A percentile compares a stretch with the other conserved stretches of the same genome.
These are phyloP conservation scores for Fusarium sp. DNA, from an alignment of 2,329 filamentous ascomycete genomes.

Conservation along the genomic window DNA sequence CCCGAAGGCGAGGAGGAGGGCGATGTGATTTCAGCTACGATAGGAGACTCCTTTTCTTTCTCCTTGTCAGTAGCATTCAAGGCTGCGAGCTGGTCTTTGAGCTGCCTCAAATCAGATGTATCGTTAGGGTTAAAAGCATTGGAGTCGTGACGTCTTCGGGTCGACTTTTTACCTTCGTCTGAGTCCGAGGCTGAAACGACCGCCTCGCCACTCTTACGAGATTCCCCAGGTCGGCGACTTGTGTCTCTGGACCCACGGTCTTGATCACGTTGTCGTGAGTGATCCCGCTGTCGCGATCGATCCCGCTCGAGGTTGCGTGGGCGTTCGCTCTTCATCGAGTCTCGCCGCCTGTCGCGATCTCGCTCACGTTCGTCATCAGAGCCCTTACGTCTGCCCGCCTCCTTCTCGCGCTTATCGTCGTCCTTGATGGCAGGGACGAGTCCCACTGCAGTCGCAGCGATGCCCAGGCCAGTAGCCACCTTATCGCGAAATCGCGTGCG, in stretches of 20 bases:
- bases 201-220: conserved; percentile 52
- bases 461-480: conserved; percentile 59
- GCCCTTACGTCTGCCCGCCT: conserved; percentile 46
- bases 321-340: background rate
- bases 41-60: conserved; percentile 40
- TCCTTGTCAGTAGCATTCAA: conserved; percentile 48
- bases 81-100: conserved; percentile 63
- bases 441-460: conserved; percentile 62
- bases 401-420: conserved; percentile 53
- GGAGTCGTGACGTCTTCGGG: conserved; percentile 54
- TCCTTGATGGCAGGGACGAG: conserved; percentile 54
- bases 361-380: conserved; percentile 48
- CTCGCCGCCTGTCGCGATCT: conserved; percentile 24
- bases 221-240: conserved; percentile 54
- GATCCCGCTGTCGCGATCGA: conserved; percentile 36
- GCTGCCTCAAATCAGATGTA: conserved; percentile 59
- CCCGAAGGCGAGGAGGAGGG: conserved; percentile 40
- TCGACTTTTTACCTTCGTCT: conserved; percentile 53
- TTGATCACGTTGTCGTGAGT: conserved; percentile 37
- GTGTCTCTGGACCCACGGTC: conserved; percentile 46
- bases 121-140: conserved; percentile 65
- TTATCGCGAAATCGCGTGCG: conserved; percentile 61
- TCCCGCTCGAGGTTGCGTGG: conserved; percentile 25
- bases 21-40: conserved; percentile 38
- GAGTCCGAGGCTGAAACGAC: conserved; percentile 54